Percentiles rank a stretch among this genome's conserved stretches.
These are phyloP conservation scores for Fraxinus baroniana DNA, from an alignment of 305 asterid genomes.

Conservation along the genomic window DNA sequence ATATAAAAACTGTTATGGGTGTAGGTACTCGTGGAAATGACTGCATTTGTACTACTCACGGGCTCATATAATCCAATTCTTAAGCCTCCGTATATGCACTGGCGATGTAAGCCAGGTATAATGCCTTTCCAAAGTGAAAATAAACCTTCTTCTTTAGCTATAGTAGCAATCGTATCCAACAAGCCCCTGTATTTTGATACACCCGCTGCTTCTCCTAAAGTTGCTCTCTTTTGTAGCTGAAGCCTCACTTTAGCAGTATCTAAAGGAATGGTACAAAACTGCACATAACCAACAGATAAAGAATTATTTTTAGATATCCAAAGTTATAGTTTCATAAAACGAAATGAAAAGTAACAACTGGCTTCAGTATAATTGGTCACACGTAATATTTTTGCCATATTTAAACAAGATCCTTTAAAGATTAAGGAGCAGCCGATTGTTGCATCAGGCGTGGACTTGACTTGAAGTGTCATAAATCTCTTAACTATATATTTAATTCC, in stretches of 20 bases:
- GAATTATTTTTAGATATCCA: conserved; percentile 9
- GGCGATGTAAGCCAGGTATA: conserved; percentile 85
- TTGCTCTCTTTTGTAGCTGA: conserved; percentile 77
- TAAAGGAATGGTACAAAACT: conserved; percentile 81
- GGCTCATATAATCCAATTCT: conserved; percentile 80
- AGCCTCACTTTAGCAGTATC: conserved; percentile 90
- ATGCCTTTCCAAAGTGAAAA: conserved; percentile 87
- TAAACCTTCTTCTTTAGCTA: conserved; percentile 80
- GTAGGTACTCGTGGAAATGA: neutral
- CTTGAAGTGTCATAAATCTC: neutral
- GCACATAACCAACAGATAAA: conserved; percentile 33
- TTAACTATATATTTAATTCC: neutral
- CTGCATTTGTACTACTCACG: conserved; percentile 40
- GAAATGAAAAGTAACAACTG: neutral
- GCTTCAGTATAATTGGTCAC: neutral
- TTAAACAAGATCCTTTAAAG: conserved; percentile 3
- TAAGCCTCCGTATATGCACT: conserved; percentile 80
- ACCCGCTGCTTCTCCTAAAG: conserved; percentile 42
- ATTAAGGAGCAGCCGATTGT: neutral
- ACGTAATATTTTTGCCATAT: neutral
- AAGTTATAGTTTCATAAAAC: conserved; percentile 13
- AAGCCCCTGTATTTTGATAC: conserved; percentile 69
- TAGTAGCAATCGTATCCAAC: conserved; percentile 68
- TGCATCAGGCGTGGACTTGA: neutral
- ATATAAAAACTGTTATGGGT: neutral